Percentiles rank a stretch among this genome's conserved stretches.
These are phyloP conservation scores for Murraya koenigii DNA, from an alignment of 345 rosid genomes.

Conservation along the genomic window DNA sequence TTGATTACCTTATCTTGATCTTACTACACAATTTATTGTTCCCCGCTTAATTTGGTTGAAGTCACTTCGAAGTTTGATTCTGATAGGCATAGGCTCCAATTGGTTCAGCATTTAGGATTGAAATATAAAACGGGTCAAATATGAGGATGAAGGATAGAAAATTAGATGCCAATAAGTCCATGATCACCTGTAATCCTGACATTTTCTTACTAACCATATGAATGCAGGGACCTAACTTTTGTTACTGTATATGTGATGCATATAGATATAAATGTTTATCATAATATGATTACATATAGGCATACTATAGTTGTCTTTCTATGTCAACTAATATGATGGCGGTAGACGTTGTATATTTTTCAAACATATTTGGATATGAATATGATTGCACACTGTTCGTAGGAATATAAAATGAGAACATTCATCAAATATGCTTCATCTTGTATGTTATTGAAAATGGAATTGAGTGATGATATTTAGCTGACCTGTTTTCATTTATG, in stretches of 20 bases:
- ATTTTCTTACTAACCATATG: not conserved
- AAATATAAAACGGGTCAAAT: not conserved
- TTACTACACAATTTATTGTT: not conserved
- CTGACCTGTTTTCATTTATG: no score
- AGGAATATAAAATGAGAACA: not conserved
- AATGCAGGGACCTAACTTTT: not conserved
- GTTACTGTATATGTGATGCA: not conserved
- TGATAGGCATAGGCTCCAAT: constrained; percentile 1
- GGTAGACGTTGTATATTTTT: not conserved
- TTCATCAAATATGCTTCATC: not conserved
- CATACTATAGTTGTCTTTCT: not conserved
- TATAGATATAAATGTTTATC: not conserved
- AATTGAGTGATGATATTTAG: no score
- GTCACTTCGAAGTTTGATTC: not conserved
- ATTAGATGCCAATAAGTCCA: not conserved
- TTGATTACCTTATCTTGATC: not conserved
- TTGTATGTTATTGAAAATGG: not conserved
- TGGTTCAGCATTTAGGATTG: not conserved
- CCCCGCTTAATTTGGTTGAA: not conserved
- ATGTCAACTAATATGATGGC: not conserved
- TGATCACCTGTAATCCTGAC: not conserved
- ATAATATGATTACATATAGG: not conserved
- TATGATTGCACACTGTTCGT: not conserved
- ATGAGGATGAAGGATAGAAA: not conserved
- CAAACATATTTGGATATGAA: not conserved